Evolutionary conservation across 805 yeast species (phyloP).

Genomic region (Candida golubevii): DNA sequence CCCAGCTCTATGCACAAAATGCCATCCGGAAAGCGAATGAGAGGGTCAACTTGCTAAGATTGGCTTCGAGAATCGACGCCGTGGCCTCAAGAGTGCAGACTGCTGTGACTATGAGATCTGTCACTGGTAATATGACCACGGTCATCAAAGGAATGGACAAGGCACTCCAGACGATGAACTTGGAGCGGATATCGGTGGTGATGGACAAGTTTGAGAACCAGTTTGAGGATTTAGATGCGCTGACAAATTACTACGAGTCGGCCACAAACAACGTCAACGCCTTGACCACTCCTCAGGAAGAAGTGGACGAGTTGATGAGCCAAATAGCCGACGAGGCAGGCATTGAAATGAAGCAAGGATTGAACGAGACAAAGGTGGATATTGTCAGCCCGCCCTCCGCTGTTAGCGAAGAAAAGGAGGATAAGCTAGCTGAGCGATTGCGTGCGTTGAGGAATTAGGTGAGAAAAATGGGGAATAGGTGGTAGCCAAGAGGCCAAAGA

Average conservation of each 20-base stretch:
- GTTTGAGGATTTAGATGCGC: constrained; percentile 92
- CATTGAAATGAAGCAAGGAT: constrained; percentile 80
- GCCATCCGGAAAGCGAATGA: constrained; percentile 92
- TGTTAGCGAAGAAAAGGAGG: constrained; percentile 73
- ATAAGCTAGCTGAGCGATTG: constrained; percentile 78
- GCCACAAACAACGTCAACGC: constrained; percentile 89
- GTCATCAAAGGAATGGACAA: constrained; percentile 95
- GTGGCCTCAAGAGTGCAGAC: constrained; percentile 96
- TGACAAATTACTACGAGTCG: constrained; percentile 87
- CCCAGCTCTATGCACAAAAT: constrained; percentile 90
- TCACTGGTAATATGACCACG: constrained; percentile 87
- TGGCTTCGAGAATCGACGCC: constrained; percentile 89
- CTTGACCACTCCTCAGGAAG: constrained; percentile 87
- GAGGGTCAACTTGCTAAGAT: constrained; percentile 69
- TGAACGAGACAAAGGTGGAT: constrained; percentile 60
- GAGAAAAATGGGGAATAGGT: not conserved
- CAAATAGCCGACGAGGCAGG: constrained; percentile 98
- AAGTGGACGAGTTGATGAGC: constrained; percentile 84
- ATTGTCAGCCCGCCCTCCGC: constrained; percentile 36
- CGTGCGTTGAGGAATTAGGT: constrained; percentile 66
- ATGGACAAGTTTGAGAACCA: constrained; percentile 97
- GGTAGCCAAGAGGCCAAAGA: too few relatives aligned
- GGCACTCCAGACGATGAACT: constrained; percentile 92
- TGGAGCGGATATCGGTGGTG: constrained; percentile 85
- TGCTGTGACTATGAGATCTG: constrained; percentile 95